phyloP scores from a whole-genome alignment of 2,329 filamentous ascomycete species.

The Madurella mycetomatis region DNA sequence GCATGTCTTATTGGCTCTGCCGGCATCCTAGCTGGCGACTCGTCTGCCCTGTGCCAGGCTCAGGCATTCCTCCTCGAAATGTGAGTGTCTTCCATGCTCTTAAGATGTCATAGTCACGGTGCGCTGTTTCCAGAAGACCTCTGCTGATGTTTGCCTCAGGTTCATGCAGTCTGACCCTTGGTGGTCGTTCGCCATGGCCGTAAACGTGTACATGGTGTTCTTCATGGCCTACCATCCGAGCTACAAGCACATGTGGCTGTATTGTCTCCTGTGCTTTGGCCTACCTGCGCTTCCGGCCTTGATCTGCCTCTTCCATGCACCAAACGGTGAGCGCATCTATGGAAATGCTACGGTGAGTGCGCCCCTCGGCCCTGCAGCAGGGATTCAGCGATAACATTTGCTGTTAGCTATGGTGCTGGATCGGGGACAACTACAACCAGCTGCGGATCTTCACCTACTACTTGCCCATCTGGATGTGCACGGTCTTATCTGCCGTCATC shows the following conservation, averaged over 20 bases:
- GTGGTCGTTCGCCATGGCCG: conserved; percentile 78
- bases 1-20: conserved; percentile 69
- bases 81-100: conserved; percentile 40
- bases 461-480: conserved; percentile 58
- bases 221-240: conserved; percentile 58
- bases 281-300: conserved; percentile 65
- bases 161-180: conserved; percentile 73
- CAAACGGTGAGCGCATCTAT: conserved; percentile 34
- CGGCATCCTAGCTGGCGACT: conserved; percentile 52
- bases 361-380: not conserved
- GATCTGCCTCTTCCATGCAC: conserved; percentile 46
- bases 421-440: conserved; percentile 49
- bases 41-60: conserved; percentile 56
- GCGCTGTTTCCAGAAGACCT: too few species aligned
- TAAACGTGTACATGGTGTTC: conserved; percentile 72
- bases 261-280: conserved; percentile 67
- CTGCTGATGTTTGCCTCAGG: conserved; percentile 39
- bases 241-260: conserved; percentile 66
- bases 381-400: not conserved
- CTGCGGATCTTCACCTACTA: conserved; percentile 60
- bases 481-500: conserved; percentile 49
- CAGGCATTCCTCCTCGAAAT: conserved; percentile 63
- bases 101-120: not conserved
- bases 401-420: conserved; percentile 59
- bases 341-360: conserved; percentile 52